These are phyloP conservation scores for Aegle marmelos DNA, from an alignment of 345 rosid genomes.

Conservation along the genomic window DNA sequence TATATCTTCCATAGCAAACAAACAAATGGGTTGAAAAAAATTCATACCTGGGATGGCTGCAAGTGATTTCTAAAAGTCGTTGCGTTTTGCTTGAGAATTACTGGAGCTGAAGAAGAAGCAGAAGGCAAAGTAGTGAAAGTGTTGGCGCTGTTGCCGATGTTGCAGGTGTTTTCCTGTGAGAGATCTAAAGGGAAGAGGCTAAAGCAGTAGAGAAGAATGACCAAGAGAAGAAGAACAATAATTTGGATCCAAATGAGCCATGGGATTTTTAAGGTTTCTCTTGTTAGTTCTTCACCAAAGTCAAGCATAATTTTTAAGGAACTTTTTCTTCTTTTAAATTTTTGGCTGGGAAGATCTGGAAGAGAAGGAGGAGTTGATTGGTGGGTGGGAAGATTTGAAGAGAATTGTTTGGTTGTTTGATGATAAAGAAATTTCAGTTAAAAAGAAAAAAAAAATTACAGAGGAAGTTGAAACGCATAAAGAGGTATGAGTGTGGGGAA, in stretches of 20 bases:
- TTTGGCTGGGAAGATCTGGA: background rate
- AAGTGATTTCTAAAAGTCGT: background rate
- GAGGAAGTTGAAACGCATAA: background rate
- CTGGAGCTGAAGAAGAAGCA: conserved; percentile 16
- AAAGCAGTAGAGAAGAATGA: conserved; percentile 58
- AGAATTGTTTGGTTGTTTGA: background rate
- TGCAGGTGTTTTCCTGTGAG: background rate
- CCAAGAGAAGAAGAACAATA: conserved; percentile 57
- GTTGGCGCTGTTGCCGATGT: background rate
- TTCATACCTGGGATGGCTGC: conserved; percentile 33
- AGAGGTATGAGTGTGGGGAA: background rate
- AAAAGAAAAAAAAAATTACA: background rate
- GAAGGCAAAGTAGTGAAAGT: conserved; percentile 19
- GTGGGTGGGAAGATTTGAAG: background rate
- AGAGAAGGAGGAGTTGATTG: background rate
- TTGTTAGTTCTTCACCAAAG: conserved; percentile 49
- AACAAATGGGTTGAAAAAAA: background rate
- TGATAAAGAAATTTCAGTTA: background rate
- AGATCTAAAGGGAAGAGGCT: conserved; percentile 29
- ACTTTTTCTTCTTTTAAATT: background rate
- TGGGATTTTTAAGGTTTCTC: conserved; percentile 55
- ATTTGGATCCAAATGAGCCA: conserved; percentile 88
- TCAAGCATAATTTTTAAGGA: conserved; percentile 35
- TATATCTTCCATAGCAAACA: background rate
- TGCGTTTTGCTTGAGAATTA: background rate